phyloP scores from a whole-genome alignment of 2,329 filamentous ascomycete species.

The Aschersonia sp. region DNA sequence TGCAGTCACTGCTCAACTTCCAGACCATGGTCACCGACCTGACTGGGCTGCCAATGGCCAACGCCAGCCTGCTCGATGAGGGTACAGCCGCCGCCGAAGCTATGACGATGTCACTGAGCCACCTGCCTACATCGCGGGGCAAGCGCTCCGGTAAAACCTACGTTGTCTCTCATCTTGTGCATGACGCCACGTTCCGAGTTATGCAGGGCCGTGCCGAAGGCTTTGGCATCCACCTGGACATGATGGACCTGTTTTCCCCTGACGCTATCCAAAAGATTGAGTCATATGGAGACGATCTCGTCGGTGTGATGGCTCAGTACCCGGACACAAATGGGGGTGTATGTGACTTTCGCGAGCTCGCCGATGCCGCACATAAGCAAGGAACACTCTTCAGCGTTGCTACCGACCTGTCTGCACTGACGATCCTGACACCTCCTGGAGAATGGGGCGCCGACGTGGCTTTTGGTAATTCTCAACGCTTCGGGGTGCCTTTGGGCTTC shows the following conservation, averaged over 20 bases:
- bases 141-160: slow-evolving; percentile 68
- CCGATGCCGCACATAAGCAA: slow-evolving; percentile 61
- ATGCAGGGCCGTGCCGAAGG: slow-evolving; percentile 75
- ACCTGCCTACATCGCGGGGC: slow-evolving; percentile 53
- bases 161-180: slow-evolving; percentile 68
- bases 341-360: slow-evolving; percentile 58
- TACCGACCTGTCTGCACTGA: slow-evolving; percentile 79
- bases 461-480: slow-evolving; percentile 81
- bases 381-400: slow-evolving; percentile 74
- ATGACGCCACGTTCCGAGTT: slow-evolving; percentile 76
- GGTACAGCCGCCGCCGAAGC: slow-evolving; percentile 87
- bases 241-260: slow-evolving; percentile 55
- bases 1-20: slow-evolving; percentile 89
- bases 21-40: slow-evolving; percentile 86
- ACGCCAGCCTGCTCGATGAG: slow-evolving; percentile 84
- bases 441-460: slow-evolving; percentile 94
- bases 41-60: slow-evolving; percentile 74
- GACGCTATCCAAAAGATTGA: slow-evolving; percentile 48
- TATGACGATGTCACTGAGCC: slow-evolving; percentile 82
- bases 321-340: slow-evolving; percentile 78
- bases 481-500: slow-evolving; percentile 83
- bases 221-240: slow-evolving; percentile 71
- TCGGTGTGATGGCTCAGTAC: slow-evolving; percentile 90
- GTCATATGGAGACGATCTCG: slow-evolving; percentile 62
- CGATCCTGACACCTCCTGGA: slow-evolving; percentile 73